These are phyloP conservation scores for Rosa persica DNA, from an alignment of 306 rosid species.

Conservation along the genomic window DNA sequence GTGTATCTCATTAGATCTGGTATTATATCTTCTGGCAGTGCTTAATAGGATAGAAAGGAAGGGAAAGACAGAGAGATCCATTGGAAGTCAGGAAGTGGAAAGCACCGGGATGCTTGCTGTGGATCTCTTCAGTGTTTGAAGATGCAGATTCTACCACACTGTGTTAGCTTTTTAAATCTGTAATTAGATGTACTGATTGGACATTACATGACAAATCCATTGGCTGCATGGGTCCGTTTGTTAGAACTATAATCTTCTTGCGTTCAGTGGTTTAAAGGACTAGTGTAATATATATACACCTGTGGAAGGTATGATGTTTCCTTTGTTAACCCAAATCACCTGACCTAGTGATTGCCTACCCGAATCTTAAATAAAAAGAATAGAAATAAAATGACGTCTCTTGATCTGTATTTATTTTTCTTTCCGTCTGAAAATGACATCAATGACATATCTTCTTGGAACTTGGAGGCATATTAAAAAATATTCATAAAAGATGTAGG, in stretches of 20 bases:
- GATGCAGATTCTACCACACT: slow-evolving; percentile 38
- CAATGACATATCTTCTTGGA: neutral
- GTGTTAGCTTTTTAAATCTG: slow-evolving; percentile 28
- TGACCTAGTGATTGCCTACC: neutral
- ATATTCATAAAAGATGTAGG: too few relatives aligned
- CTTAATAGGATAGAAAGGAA: slow-evolving; percentile 21
- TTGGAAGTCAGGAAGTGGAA: slow-evolving; percentile 29
- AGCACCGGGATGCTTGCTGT: slow-evolving; percentile 26
- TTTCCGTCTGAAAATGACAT: neutral
- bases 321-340: neutral
- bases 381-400: neutral
- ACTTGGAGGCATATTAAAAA: neutral
- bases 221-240: neutral
- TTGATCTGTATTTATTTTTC: too few relatives aligned
- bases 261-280: neutral
- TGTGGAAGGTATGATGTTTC: neutral
- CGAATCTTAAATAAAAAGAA: neutral
- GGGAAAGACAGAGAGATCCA: slow-evolving; percentile 25
- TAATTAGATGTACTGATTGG: slow-evolving; percentile 40
- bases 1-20: neutral
- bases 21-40: slow-evolving; percentile 22
- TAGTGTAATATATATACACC: neutral
- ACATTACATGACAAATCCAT: slow-evolving; percentile 33
- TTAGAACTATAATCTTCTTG: neutral
- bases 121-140: slow-evolving; percentile 9